Evolutionary conservation across 768 basidiomycete species (phyloP), one percentile per base, ranked within the genome.

Genomic region (Amanita rimosa): DNA sequence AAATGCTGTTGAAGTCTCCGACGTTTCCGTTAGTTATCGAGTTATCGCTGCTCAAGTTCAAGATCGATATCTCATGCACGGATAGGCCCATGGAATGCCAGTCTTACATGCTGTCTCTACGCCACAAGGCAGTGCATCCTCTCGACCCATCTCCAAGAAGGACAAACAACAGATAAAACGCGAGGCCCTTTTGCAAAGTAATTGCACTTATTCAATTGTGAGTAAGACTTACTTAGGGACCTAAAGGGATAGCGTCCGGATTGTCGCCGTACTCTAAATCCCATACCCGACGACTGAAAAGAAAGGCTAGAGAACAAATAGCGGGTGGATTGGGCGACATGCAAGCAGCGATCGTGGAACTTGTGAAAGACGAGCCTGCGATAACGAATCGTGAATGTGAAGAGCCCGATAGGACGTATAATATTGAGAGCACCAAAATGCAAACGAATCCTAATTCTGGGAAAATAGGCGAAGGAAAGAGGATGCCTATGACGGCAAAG

Each of bases 171-270:
- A 74, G 14, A 54, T 77, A 48, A 88, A 81, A 60, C 79, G 78
- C 44, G 78, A 85, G 53, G 70, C 78, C 3, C 83, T 90, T 55
- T 58, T 87, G 38, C 70, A 80, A 67, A 78, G 86, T 85, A 54
- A 33, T 69, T 41, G 13, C 17, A 2, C 35, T 49, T 16, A 22
- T 45, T 13, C 9, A n/a, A 2, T 17, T 21, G 3, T 11, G 27
- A 44, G 38, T 9, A 13, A 36, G 27, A 11, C 14, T 7, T n/a
- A 17, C 36, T 50, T 8, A 33, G 33, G 6, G 26, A 9, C 45
- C 26, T 44, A 26, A 11, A 64, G 63, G 62, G 53, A 62, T 88
- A 39, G 76, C 73, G 50, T 62, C 68, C 3, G 67, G 70, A 5
- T 65, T 62, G 34, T 64, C 70, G 0, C 78, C 78, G 16, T 79